These are phyloP conservation scores for Cucumis variabilis DNA, from an alignment of 331 rosid species.

Conservation along the genomic window DNA sequence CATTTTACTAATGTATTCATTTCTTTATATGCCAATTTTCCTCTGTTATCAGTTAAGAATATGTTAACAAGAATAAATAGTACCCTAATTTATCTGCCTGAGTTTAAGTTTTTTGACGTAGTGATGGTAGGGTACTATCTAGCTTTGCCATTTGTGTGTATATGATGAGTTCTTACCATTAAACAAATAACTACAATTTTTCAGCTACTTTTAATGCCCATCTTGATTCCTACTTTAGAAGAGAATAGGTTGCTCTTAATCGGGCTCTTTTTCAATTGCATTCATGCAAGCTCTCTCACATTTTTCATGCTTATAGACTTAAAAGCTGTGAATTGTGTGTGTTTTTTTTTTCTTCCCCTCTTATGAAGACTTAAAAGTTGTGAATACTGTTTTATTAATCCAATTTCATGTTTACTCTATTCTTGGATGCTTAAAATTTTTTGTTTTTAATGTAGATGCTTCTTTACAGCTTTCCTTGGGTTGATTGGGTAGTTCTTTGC, in stretches of 20 bases:
- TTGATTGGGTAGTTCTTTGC: too few relatives aligned
- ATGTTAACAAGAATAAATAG: not conserved
- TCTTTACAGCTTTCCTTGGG: too few relatives aligned
- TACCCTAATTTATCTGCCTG: not conserved
- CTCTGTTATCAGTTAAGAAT: not conserved
- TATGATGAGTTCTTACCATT: not conserved
- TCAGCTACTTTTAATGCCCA: conserved; percentile 89
- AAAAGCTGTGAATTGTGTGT: not conserved
- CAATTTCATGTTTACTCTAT: too few relatives aligned
- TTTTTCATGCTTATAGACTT: not conserved
- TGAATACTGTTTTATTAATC: too few relatives aligned
- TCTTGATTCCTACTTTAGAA: conserved; percentile 75
- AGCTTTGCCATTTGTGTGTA: not conserved
- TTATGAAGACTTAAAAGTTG: too few relatives aligned
- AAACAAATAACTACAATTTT: conserved; percentile 44
- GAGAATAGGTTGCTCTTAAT: conserved; percentile 84
- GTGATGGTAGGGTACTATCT: not conserved
- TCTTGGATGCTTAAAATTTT: too few relatives aligned
- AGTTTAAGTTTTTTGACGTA: not conserved
- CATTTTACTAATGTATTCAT: conserved; percentile 3
- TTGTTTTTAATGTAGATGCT: too few relatives aligned
- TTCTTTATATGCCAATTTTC: not conserved
- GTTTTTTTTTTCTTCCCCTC: too few relatives aligned
- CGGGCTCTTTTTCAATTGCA: conserved; percentile 73
- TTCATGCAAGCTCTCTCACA: conserved; percentile 60